Evolutionary conservation across 495 filamentous ascomycete genomes (phyloP).

Genomic region (Xylaria palmicola): DNA sequence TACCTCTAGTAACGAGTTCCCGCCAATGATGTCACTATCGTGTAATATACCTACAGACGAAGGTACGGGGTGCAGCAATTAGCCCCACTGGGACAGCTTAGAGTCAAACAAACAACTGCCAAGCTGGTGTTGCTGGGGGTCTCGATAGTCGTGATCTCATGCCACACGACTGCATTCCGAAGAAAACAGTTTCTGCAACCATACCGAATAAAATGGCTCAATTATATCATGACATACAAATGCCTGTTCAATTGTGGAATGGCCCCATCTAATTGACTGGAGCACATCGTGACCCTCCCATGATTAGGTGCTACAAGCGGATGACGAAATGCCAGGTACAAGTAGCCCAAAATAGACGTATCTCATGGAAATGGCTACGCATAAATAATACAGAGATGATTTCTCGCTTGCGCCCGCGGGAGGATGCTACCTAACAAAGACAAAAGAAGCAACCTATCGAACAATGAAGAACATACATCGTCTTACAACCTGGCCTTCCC

Average conservation of each 20-base stretch:
- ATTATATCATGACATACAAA: not conserved
- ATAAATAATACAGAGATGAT: not conserved
- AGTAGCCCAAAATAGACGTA: not conserved
- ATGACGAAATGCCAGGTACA: not conserved
- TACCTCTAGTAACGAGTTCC: too few species aligned
- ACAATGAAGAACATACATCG: not conserved
- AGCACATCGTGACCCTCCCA: not conserved
- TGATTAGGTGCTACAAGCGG: not conserved
- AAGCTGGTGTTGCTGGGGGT: too few species aligned
- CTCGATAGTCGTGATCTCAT: too few species aligned
- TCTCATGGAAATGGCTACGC: not conserved
- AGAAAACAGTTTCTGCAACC: not conserved
- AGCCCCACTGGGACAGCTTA: not conserved
- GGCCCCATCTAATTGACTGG: not conserved
- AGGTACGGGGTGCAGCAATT: not conserved
- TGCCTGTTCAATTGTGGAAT: too few species aligned
- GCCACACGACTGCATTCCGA: not conserved
- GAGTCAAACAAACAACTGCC: not conserved
- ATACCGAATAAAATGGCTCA: not conserved
- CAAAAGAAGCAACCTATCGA: not conserved
- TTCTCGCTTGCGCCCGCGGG: not conserved
- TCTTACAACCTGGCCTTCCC: constrained; percentile 16
- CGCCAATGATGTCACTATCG: constrained; percentile 1
- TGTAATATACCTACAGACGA: not conserved
- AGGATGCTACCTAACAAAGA: not conserved